A percentile compares a stretch with the other conserved stretches of the same genome.
Evolutionary conservation across 2,329 filamentous ascomycete species (phyloP).

Genomic region (Phialophora macrospora): DNA sequence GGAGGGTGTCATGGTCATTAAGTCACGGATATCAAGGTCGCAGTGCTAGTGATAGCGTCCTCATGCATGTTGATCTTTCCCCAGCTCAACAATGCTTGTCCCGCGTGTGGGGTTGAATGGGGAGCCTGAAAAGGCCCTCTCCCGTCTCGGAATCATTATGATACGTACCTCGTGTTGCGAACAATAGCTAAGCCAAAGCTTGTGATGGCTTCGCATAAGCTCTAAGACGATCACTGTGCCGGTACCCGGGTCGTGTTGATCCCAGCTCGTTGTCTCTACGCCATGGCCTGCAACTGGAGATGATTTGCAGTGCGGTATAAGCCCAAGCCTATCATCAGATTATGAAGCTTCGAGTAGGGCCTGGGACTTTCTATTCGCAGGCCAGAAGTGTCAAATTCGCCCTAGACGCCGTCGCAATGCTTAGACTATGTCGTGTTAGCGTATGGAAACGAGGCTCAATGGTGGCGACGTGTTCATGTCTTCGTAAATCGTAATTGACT

Average conservation of each 20-base stretch:
- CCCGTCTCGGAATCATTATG: background rate
- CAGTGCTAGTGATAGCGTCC: slow-evolving; percentile 8
- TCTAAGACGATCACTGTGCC: background rate
- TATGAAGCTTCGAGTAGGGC: background rate
- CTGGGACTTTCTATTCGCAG: background rate
- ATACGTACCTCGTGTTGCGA: too few relatives aligned
- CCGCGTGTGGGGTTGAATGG: slow-evolving; percentile 13
- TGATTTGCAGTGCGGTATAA: background rate
- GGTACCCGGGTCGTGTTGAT: background rate
- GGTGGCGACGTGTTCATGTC: background rate
- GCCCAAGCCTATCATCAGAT: background rate
- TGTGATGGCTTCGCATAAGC: background rate
- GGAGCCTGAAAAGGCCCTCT: background rate
- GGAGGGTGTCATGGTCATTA: slow-evolving; percentile 5
- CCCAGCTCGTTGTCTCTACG: background rate
- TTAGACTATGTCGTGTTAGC: background rate
- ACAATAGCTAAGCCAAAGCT: background rate
- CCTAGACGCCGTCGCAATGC: background rate
- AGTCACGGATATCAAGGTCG: slow-evolving; percentile 11
- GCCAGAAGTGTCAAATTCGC: background rate
- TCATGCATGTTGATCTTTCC: slow-evolving; percentile 14
- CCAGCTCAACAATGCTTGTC: background rate
- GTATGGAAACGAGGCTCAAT: background rate
- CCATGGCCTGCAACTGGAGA: background rate
- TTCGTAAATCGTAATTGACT: background rate